phyloP scores from a whole-genome alignment of 2,329 filamentous ascomycete species.

The Chrysoporthe austroafricana region DNA sequence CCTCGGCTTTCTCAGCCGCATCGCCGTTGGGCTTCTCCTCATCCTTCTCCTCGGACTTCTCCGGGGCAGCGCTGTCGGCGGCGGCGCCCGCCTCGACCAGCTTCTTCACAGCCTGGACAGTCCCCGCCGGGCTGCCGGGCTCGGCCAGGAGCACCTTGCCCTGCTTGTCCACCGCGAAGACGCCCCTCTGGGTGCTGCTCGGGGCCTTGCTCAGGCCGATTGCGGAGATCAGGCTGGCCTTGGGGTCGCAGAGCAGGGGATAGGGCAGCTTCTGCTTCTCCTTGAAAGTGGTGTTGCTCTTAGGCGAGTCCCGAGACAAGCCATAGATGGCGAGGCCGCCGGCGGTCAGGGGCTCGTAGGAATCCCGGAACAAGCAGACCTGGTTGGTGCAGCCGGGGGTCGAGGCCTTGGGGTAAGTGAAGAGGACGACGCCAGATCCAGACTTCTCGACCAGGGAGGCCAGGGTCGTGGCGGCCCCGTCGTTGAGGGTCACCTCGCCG shows the following conservation, averaged over 20 bases:
- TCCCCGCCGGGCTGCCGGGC: conserved; percentile 76
- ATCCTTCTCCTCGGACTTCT: conserved; percentile 31
- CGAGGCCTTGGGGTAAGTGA: conserved; percentile 94
- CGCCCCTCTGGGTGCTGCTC: conserved; percentile 80
- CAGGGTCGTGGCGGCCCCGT: conserved; percentile 78
- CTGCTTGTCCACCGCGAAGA: conserved; percentile 82
- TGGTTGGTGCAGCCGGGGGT: conserved; percentile 95
- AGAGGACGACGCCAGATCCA: conserved; percentile 84
- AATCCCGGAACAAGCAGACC: conserved; percentile 90
- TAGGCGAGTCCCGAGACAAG: conserved; percentile 83
- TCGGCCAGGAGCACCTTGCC: conserved; percentile 75
- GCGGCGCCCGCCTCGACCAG: conserved; percentile 58
- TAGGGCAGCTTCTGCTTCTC: conserved; percentile 90
- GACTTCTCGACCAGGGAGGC: conserved; percentile 81
- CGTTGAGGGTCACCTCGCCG: conserved; percentile 81
- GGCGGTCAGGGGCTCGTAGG: conserved; percentile 73
- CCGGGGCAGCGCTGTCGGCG: conserved; percentile 31
- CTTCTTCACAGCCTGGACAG: conserved; percentile 75
- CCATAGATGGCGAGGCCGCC: conserved; percentile 88
- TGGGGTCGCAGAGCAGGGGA: conserved; percentile 81
- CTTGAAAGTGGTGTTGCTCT: conserved; percentile 91
- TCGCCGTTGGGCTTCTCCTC: conserved; percentile 25
- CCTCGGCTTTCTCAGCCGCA: conserved; percentile 12
- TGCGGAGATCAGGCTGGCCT: conserved; percentile 74
- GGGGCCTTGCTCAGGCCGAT: conserved; percentile 89